A percentile compares a stretch with the other conserved stretches of the same genome.
Evolutionary conservation across 805 yeast genomes (phyloP).

Genomic region (Candida bentonensis): DNA sequence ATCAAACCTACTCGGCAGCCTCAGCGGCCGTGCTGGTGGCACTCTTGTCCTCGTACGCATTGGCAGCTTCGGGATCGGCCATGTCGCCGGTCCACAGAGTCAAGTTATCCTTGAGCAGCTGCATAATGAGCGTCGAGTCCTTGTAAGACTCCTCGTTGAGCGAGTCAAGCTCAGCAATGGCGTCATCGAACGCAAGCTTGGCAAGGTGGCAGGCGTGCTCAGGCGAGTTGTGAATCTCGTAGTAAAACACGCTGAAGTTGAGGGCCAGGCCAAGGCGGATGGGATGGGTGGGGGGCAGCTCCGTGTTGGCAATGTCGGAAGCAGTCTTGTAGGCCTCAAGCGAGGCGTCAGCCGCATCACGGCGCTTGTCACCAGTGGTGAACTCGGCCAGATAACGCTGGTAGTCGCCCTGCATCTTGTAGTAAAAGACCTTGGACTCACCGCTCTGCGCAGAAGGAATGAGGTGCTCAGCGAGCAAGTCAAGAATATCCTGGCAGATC

Average conservation of each 20-base stretch:
- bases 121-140: slow-evolving; percentile 98
- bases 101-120: slow-evolving; percentile 67
- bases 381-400: slow-evolving; percentile 98
- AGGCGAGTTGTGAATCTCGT: slow-evolving; percentile 95
- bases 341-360: slow-evolving; percentile 86
- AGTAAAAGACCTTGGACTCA: slow-evolving; percentile 96
- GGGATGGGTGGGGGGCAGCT: slow-evolving; percentile 98
- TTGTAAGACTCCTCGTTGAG: slow-evolving; percentile 96
- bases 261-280: slow-evolving; percentile 96
- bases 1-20: slow-evolving; percentile 4
- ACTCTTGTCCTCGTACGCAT: slow-evolving; percentile 7
- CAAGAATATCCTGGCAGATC: slow-evolving; percentile 87
- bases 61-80: slow-evolving; percentile 29
- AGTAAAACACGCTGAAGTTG: slow-evolving; percentile 95
- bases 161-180: slow-evolving; percentile 96
- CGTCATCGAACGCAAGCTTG: slow-evolving; percentile 97
- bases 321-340: slow-evolving; percentile 94
- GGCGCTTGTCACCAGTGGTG: slow-evolving; percentile 84
- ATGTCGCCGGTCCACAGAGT: slow-evolving; percentile 41
- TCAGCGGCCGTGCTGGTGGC: slow-evolving; percentile 8
- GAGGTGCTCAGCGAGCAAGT: slow-evolving; percentile 77
- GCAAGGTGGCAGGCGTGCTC: slow-evolving; percentile 98
- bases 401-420: slow-evolving; percentile 99
- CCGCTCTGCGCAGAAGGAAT: slow-evolving; percentile 94
- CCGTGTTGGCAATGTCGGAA: slow-evolving; percentile 94